Base-by-base conservation (phyloP, 2,329 filamentous ascomycete genomes). In the Exophiala sp. region DNA sequence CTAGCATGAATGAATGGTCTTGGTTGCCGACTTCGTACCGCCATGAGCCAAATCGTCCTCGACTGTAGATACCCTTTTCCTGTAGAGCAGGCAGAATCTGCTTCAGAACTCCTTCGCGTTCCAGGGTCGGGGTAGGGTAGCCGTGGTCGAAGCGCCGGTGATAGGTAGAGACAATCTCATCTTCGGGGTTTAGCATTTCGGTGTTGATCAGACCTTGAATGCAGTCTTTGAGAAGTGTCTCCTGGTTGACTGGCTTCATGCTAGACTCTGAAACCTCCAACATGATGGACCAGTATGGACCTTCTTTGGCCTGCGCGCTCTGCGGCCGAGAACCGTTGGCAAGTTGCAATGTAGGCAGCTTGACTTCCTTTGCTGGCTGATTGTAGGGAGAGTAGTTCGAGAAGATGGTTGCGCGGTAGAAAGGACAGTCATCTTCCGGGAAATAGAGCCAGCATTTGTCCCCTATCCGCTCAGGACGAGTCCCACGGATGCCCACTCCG, bases 361-460 rank as follows among this genome's bases (percentile, higher is more conserved):
- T 93, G 66, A 78, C 83, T 50, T 84, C 82, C 52, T 82, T 77
- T 60, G 86, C 76, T 27, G 93, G 93, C 75, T 97, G 93, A 79
- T 98, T 98, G 81, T 95, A 83, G 46, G 91, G 93, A 18, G 93
- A 97, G 80, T 98, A 98, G 81, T 98, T 98, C 73, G 91, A 97
- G 82, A 98, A 98, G 75, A 98, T 97, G 66, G 93, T 98, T 66
- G 93, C 93, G 63, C 93, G 88, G 80, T 98, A 98, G 80, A 98
- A 98, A 68, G 89, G 89, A 78, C 89, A 96, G 80, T 98, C 85
- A 71, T 95, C 86, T 72, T 98, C 93, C 57, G 93, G 93, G 82
- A 97, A 98, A 81, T 98, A 98, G 60, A 98, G 78, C 90, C 93
- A 98, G 83, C 93, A 98, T 81, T 97, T 98, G 77, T 98, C 93